phyloP scores from a whole-genome alignment of 1,139 yeast genomes.

The Lodderomyces theae region DNA sequence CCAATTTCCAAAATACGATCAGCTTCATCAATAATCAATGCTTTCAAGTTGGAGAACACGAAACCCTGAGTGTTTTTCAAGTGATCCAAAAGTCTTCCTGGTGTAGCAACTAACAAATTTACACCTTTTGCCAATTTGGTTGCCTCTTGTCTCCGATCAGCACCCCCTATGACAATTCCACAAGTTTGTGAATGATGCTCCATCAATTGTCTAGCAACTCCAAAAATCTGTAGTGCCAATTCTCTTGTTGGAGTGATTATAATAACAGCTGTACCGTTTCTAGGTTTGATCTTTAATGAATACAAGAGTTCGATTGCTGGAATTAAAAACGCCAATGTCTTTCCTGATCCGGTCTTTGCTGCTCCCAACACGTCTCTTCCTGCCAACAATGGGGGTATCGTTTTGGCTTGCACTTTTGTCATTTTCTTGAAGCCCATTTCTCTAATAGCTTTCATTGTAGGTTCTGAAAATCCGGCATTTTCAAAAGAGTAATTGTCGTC shows the following conservation, averaged over 20 bases:
- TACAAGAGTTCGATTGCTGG: conserved; percentile 94
- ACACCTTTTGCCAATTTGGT: conserved; percentile 93
- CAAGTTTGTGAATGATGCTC: conserved; percentile 88
- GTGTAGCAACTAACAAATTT: conserved; percentile 90
- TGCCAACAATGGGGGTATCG: conserved; percentile 91
- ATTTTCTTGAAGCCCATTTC: conserved; percentile 86
- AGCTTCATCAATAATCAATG: conserved; percentile 93
- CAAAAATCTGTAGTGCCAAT: conserved; percentile 92
- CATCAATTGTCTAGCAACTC: conserved; percentile 93
- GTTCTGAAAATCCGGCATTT: conserved; percentile 63
- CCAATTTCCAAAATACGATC: conserved; percentile 97
- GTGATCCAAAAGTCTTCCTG: conserved; percentile 95
- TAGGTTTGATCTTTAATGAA: conserved; percentile 56
- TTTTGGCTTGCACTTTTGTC: conserved; percentile 92
- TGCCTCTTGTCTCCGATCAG: conserved; percentile 95
- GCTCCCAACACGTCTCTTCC: conserved; percentile 97
- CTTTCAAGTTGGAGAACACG: conserved; percentile 89
- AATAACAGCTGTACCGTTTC: conserved; percentile 86
- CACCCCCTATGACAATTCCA: conserved; percentile 98
- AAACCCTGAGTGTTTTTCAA: conserved; percentile 93
- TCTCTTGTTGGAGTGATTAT: conserved; percentile 86
- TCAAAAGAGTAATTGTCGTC: conserved; percentile 34
- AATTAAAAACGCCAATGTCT: conserved; percentile 88
- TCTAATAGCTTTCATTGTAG: conserved; percentile 73
- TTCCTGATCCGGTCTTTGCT: conserved; percentile 98